phyloP scores from a whole-genome alignment of 2,329 filamentous ascomycete genomes.

The Claviceps quebecensis region DNA sequence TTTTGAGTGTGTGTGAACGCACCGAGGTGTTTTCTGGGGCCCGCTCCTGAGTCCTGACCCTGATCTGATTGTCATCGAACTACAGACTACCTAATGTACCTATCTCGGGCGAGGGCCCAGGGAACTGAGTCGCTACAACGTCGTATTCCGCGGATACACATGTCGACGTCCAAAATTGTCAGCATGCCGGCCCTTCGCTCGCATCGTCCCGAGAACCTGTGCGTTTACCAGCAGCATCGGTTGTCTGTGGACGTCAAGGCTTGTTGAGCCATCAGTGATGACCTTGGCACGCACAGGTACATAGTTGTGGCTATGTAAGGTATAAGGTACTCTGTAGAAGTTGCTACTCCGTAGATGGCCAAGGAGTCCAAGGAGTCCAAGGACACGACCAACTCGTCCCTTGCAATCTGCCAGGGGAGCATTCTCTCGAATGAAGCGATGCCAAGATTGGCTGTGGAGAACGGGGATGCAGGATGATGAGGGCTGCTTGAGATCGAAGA shows the following conservation, averaged over 20 bases:
- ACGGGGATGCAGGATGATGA: background rate
- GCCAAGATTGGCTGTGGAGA: background rate
- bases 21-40: background rate
- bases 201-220: background rate
- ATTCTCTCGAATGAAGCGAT: slow-evolving; percentile 1
- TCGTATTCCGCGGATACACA: background rate
- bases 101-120: background rate
- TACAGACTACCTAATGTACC: background rate
- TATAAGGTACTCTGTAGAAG: no score
- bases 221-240: background rate
- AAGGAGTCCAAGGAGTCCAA: background rate
- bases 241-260: background rate
- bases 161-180: background rate
- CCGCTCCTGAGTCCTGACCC: no score
- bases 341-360: no score
- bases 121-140: background rate
- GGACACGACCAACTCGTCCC: background rate
- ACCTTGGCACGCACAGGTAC: background rate
- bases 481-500: background rate
- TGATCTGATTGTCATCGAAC: background rate
- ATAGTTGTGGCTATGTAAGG: no score
- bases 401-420: background rate
- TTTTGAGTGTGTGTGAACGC: background rate
- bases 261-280: background rate
- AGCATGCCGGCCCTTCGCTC: background rate